Evolutionary conservation across 2,329 filamentous ascomycete genomes (phyloP).

Genomic region (Capronia coronata): DNA sequence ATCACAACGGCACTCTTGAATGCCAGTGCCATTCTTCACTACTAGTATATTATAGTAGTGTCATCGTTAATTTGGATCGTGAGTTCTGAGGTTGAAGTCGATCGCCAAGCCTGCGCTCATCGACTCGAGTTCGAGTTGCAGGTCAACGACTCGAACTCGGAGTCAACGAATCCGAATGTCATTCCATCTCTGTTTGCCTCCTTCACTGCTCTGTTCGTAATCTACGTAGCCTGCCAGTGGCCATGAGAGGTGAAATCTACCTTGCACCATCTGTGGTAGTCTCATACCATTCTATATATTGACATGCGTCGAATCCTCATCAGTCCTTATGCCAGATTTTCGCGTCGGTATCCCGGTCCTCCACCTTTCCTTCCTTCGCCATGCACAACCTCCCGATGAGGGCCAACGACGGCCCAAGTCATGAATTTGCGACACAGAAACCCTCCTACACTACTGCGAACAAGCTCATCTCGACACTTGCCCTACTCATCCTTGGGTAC

Average conservation of each 20-base stretch:
- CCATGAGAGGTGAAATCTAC: background rate
- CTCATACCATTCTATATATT: background rate
- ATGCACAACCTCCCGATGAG: constrained; percentile 26
- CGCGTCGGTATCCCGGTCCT: background rate
- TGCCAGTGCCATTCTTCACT: too few relatives aligned
- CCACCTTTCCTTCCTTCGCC: constrained; percentile 12
- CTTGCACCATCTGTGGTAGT: background rate
- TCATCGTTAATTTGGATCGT: too few relatives aligned
- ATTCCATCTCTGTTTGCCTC: constrained; percentile 1
- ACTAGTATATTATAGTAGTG: too few relatives aligned
- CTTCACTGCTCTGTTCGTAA: constrained; percentile 7
- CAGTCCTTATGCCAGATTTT: constrained; percentile 14
- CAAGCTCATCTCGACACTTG: constrained; percentile 22
- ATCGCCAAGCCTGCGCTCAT: constrained; percentile 5
- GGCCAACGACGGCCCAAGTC: constrained; percentile 19
- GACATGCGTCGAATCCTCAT: background rate
- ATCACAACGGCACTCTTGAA: too few relatives aligned
- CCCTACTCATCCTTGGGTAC: constrained; percentile 29
- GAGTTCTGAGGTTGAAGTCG: too few relatives aligned
- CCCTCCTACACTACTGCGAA: constrained; percentile 14
- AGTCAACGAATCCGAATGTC: too few relatives aligned
- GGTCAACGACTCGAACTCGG: too few relatives aligned
- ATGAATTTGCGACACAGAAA: constrained; percentile 8
- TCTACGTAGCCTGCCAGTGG: constrained; percentile 6
- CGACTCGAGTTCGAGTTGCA: too few relatives aligned